Evolutionary conservation across 257 asterid genomes (phyloP).

Genomic region (Solanum tarapatanum): DNA sequence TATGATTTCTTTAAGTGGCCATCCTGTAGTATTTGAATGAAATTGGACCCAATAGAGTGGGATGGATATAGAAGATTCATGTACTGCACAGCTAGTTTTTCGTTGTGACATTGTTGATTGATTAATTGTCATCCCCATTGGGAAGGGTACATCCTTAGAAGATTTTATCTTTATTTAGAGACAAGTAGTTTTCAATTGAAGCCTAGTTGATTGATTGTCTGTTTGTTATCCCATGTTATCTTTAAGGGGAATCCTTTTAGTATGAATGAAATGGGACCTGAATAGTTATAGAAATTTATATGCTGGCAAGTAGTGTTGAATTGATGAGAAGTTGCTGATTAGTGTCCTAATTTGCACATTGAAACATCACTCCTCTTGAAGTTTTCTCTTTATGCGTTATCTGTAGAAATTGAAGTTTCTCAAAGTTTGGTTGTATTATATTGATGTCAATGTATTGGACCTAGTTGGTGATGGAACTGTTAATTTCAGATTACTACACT

Average conservation of each 20-base stretch:
- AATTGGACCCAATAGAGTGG: not conserved
- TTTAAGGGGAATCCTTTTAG: not conserved
- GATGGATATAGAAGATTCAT: not conserved
- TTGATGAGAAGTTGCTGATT: not conserved
- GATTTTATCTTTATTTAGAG: not conserved
- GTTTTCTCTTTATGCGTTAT: not conserved
- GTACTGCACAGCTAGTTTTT: not conserved
- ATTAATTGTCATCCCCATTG: not conserved
- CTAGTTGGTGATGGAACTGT: not conserved
- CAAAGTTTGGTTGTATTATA: not conserved
- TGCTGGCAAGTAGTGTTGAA: not conserved
- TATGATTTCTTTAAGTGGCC: not conserved
- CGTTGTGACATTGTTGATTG: not conserved
- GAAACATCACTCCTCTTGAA: not conserved
- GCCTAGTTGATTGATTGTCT: not conserved
- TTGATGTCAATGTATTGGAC: not conserved
- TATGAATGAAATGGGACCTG: not conserved
- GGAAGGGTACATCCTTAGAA: not conserved
- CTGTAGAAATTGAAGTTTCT: not conserved
- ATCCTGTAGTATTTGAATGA: not conserved
- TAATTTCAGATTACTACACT: conserved; percentile 67
- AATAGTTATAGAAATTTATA: not conserved
- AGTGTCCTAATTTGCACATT: not conserved
- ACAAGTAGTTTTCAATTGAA: not conserved
- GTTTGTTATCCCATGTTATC: not conserved